Conservation (phyloP, 352 stramenopile species). For the Globisporangium abappressorium region DNA sequence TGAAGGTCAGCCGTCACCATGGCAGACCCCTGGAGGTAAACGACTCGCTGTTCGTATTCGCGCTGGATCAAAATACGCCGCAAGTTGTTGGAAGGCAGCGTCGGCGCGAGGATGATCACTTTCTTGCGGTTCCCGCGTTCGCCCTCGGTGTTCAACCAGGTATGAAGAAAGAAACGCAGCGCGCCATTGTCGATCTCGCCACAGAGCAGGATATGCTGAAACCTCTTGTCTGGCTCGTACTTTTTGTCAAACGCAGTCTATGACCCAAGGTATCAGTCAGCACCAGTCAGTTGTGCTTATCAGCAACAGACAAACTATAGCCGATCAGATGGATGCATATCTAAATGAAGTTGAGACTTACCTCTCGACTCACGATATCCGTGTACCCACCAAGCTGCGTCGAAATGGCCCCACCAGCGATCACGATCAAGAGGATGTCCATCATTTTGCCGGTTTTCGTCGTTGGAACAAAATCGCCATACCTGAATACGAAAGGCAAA, state of each 20-base stretch:
- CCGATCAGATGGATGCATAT: too few species aligned
- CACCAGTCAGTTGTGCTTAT: neutral
- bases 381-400: constrained; percentile 67
- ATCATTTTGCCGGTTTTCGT: constrained; percentile 58
- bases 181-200: constrained; percentile 71
- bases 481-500: constrained; percentile 13
- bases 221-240: constrained; percentile 54
- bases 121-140: constrained; percentile 50
- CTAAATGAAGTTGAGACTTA: constrained; percentile 14
- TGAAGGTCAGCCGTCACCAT: constrained; percentile 72
- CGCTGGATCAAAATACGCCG: constrained; percentile 62
- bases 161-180: constrained; percentile 77
- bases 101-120: constrained; percentile 70
- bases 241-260: constrained; percentile 83
- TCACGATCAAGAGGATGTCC: constrained; percentile 71
- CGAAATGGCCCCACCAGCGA: constrained; percentile 63
- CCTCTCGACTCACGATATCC: constrained; percentile 69
- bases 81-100: constrained; percentile 52
- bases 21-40: constrained; percentile 74
- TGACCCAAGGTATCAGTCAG: neutral
- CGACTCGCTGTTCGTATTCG: constrained; percentile 71
- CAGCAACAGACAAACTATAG: too few species aligned
- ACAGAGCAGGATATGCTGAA: constrained; percentile 75
- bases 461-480: constrained; percentile 71
- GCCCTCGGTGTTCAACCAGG: constrained; percentile 69